Percentiles rank a stretch among this genome's conserved stretches.
phyloP scores from a whole-genome alignment of 345 rosid genomes.

The Gossypium bickii region DNA sequence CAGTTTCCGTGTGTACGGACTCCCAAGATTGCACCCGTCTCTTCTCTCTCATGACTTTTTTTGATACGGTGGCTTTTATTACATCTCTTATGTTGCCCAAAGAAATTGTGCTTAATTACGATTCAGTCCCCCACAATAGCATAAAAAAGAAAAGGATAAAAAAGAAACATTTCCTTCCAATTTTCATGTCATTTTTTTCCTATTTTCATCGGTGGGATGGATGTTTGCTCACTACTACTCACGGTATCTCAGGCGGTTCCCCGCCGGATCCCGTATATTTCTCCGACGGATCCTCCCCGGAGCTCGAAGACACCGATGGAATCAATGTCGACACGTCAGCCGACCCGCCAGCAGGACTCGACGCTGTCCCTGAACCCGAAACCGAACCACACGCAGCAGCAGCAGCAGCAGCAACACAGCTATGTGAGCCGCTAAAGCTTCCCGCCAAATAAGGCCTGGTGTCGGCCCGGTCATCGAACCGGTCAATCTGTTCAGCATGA shows the following conservation, averaged over 20 bases:
- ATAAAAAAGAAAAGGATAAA: background rate
- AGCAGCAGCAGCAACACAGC: background rate
- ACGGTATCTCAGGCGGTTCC: constrained; percentile 79
- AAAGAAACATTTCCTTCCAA: background rate
- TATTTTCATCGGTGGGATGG: constrained; percentile 5
- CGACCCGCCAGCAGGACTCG: constrained; percentile 9
- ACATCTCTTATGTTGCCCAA: background rate
- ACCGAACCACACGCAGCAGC: background rate
- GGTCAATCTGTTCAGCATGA: constrained; percentile 5
- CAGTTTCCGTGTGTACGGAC: constrained; percentile 43
- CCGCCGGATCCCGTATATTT: constrained; percentile 70
- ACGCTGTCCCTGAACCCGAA: constrained; percentile 8
- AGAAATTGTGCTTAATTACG: constrained; percentile 28
- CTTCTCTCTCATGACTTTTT: background rate
- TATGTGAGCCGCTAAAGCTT: constrained; percentile 9
- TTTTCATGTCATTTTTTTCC: background rate
- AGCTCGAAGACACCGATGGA: constrained; percentile 71
- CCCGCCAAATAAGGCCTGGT: constrained; percentile 29
- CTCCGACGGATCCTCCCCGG: constrained; percentile 81
- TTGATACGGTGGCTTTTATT: background rate
- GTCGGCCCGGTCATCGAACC: constrained; percentile 20
- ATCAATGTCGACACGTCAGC: constrained; percentile 49
- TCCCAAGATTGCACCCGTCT: constrained; percentile 28
- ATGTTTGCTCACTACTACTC: constrained; percentile 51
- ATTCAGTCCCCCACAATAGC: constrained; percentile 26